Evolutionary conservation across 192 early-diverging fungal species (phyloP).

Genomic region (Backusella westeae): DNA sequence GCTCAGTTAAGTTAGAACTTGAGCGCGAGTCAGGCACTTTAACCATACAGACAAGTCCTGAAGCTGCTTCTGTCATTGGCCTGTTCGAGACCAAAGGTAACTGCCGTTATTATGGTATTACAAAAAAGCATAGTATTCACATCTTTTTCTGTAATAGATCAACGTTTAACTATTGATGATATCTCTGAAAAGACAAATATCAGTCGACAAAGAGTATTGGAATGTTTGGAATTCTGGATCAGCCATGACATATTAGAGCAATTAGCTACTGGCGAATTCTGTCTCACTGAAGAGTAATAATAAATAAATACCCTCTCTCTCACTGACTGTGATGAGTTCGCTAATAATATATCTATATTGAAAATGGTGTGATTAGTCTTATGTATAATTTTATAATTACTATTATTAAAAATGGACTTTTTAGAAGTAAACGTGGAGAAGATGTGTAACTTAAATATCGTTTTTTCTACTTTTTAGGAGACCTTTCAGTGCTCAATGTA

Average conservation of each 20-base stretch:
- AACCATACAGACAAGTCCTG: not conserved
- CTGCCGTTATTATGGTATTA: not conserved
- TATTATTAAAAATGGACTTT: not conserved
- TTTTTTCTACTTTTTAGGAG: not conserved
- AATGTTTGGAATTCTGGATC: constrained; percentile 18
- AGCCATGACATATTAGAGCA: not conserved
- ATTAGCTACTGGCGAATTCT: not conserved
- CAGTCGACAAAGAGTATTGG: not conserved
- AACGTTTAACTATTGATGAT: not conserved
- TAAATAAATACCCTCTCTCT: not conserved
- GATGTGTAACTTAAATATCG: not conserved
- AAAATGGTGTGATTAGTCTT: not conserved
- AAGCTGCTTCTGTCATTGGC: constrained; percentile 9
- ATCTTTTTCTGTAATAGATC: not conserved
- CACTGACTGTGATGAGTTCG: not conserved
- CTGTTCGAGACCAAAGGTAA: constrained; percentile 25
- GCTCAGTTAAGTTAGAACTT: constrained; percentile 20
- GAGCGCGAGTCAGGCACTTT: not conserved
- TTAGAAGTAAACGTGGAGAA: not conserved
- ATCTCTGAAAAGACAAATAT: not conserved
- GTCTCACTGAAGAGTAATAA: not conserved
- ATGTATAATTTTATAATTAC: not conserved
- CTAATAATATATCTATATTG: not conserved
- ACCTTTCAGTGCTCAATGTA: not conserved
- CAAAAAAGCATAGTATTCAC: too few relatives aligned